Conservation (phyloP, 306 rosid genomes). For the Erythrophleum fordii region DNA sequence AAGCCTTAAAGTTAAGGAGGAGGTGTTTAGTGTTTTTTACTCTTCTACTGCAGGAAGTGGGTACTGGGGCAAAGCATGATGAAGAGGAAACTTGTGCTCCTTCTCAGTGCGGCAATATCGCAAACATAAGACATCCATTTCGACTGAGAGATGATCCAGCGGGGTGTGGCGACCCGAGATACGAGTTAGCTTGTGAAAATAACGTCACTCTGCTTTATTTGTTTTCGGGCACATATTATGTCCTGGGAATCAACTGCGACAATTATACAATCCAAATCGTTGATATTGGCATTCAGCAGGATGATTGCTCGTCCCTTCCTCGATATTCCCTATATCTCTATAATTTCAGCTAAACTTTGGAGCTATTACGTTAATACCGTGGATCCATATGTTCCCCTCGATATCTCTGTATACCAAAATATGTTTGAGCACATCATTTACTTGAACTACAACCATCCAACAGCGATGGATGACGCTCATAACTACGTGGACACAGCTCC, state of each 20-base stretch:
- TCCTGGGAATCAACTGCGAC: conserved; percentile 31
- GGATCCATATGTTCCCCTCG: background rate
- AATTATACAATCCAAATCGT: background rate
- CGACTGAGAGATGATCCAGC: background rate
- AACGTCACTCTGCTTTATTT: background rate
- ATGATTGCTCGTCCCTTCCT: background rate
- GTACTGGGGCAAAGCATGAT: background rate
- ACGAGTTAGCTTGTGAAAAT: background rate
- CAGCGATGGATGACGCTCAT: background rate
- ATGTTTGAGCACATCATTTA: background rate
- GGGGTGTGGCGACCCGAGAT: background rate
- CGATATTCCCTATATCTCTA: background rate
- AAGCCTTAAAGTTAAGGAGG: background rate
- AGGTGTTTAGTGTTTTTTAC: background rate
- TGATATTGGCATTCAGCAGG: background rate
- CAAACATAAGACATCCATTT: conserved; percentile 23
- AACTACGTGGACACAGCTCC: background rate
- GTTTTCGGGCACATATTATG: background rate
- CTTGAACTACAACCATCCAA: conserved; percentile 8
- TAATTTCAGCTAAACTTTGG: no score
- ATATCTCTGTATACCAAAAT: no score
- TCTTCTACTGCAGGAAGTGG: background rate
- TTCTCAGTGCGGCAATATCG: conserved; percentile 24
- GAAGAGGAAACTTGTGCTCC: background rate
- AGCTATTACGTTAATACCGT: no score